Conservation (phyloP, 75 land plant genomes). For the Picea glauca region DNA sequence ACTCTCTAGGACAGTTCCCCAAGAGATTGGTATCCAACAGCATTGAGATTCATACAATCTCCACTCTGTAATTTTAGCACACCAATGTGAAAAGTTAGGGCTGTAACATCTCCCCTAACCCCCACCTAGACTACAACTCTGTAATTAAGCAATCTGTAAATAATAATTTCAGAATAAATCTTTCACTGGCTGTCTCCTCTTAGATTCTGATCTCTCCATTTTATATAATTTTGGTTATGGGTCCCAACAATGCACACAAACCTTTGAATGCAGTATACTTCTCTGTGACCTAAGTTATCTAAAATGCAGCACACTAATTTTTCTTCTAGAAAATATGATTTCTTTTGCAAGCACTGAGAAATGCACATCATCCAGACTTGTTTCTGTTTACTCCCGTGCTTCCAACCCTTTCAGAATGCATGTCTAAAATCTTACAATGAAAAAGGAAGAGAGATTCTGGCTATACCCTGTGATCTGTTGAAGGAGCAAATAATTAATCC, state of each 20-base stretch:
- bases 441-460: background rate
- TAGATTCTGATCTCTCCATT: background rate
- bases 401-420: background rate
- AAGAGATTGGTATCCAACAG: background rate
- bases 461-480: background rate
- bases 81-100: background rate
- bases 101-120: background rate
- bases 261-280: background rate
- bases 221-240: background rate
- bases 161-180: background rate
- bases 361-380: background rate
- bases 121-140: background rate
- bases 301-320: background rate
- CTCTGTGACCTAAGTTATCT: background rate
- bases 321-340: background rate
- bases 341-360: background rate
- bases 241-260: background rate
- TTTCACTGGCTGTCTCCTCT: background rate
- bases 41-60: background rate
- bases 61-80: background rate
- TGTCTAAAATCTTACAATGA: background rate
- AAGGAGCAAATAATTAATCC: background rate
- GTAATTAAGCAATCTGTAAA: background rate
- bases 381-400: background rate
- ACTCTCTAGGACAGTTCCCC: background rate